phyloP scores from a whole-genome alignment of 352 stramenopile species.

The Pythium diclinum region DNA sequence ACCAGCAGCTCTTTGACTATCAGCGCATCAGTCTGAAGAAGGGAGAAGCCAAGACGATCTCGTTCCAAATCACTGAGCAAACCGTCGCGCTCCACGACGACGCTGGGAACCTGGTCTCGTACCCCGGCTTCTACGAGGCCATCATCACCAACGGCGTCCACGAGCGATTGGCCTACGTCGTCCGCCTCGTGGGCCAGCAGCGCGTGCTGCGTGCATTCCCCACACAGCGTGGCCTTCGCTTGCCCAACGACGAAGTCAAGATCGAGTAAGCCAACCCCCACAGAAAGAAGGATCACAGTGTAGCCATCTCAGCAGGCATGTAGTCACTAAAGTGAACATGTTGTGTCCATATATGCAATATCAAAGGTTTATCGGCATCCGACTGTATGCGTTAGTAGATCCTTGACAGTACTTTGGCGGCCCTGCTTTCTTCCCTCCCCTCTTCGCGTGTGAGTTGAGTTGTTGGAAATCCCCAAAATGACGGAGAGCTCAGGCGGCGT shows the following conservation, averaged over 20 bases:
- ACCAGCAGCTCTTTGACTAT: constrained; percentile 77
- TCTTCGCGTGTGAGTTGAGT: not conserved
- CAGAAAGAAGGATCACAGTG: not conserved
- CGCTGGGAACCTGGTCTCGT: constrained; percentile 46
- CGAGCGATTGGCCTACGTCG: constrained; percentile 61
- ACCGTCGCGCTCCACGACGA: constrained; percentile 62
- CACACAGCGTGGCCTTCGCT: not conserved
- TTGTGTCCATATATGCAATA: not conserved
- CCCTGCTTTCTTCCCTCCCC: not conserved
- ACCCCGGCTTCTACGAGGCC: constrained; percentile 71
- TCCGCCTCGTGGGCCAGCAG: constrained; percentile 46
- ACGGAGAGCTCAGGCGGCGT: constrained; percentile 14
- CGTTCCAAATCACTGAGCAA: constrained; percentile 40
- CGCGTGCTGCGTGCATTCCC: constrained; percentile 46
- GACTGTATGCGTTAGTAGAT: not conserved
- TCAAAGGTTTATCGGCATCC: not conserved
- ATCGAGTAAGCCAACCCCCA: not conserved
- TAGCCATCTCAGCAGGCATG: not conserved
- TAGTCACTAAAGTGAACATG: not conserved
- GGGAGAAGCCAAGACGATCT: constrained; percentile 35
- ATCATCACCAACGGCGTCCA: constrained; percentile 70
- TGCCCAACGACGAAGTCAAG: not conserved
- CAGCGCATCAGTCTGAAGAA: constrained; percentile 48
- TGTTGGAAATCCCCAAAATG: not conserved
- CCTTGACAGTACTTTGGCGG: not conserved